These are phyloP conservation scores for Tetrapisispora nanseiensis DNA, from an alignment of 805 yeast genomes.

Conservation along the genomic window DNA sequence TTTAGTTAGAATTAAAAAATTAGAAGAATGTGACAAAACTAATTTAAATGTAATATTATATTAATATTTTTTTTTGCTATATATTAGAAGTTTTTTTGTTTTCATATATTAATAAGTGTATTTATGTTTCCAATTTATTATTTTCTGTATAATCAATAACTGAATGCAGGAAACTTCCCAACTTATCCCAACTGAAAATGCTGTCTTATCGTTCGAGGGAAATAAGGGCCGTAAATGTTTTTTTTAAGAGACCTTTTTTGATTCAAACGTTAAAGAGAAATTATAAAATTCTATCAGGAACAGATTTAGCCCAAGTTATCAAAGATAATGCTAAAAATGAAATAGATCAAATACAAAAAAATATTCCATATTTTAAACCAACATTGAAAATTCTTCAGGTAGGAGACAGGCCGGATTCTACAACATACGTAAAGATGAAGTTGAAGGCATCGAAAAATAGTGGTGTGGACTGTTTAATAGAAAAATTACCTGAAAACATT, in stretches of 20 bases:
- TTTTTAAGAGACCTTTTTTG: neutral
- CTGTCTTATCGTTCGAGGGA: neutral
- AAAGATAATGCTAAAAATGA: constrained; percentile 35
- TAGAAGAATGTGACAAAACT: neutral
- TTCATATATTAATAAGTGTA: too few relatives aligned
- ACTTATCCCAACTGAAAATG: neutral
- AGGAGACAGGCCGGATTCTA: constrained; percentile 67
- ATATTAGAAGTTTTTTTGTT: too few relatives aligned
- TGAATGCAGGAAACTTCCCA: neutral
- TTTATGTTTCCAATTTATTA: too few relatives aligned
- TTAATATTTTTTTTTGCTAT: neutral
- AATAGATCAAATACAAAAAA: constrained; percentile 25
- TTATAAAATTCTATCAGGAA: constrained; percentile 39
- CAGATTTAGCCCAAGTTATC: constrained; percentile 35
- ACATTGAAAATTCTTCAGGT: constrained; percentile 63
- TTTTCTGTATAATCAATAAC: neutral
- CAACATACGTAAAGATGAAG: constrained; percentile 76
- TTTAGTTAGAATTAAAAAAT: neutral
- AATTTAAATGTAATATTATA: neutral
- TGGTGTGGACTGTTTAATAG: constrained; percentile 49
- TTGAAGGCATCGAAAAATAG: constrained; percentile 67
- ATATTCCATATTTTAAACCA: constrained; percentile 51
- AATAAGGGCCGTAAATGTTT: neutral
- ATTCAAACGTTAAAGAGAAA: neutral
- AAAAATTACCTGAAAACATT: constrained; percentile 47